Conservation (phyloP, 2,329 filamentous ascomycete genomes). For the Colletotrichum aenigma region DNA sequence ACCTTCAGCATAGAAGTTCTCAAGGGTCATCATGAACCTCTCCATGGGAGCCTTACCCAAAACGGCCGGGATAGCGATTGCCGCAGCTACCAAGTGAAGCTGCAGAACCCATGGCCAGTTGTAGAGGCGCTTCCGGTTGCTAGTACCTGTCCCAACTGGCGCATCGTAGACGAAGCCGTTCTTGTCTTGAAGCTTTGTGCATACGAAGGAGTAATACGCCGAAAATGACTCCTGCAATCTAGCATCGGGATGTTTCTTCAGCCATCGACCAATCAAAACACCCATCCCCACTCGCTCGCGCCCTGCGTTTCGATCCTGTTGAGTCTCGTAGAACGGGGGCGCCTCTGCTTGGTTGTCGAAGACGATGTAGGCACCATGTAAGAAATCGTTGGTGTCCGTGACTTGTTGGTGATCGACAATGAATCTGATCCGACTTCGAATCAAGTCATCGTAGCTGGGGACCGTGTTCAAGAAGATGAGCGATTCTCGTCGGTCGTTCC, state of each 20-base stretch:
- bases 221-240: neutral
- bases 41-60: neutral
- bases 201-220: slow-evolving; percentile 10
- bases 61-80: neutral
- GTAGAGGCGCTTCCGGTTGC: slow-evolving; percentile 2
- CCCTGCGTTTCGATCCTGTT: slow-evolving; percentile 12
- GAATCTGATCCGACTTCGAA: slow-evolving; percentile 5
- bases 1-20: slow-evolving; percentile 9
- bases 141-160: neutral
- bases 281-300: slow-evolving; percentile 18
- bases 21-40: slow-evolving; percentile 9
- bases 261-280: slow-evolving; percentile 11
- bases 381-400: neutral
- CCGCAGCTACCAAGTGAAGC: slow-evolving; percentile 5
- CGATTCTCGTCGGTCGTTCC: neutral
- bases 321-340: slow-evolving; percentile 1
- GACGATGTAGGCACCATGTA: slow-evolving; percentile 4
- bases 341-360: slow-evolving; percentile 18
- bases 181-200: slow-evolving; percentile 9
- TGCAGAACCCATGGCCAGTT: slow-evolving; percentile 18
- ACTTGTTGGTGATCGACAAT: slow-evolving; percentile 14
- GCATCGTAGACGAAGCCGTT: slow-evolving; percentile 7
- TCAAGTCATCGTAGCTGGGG: neutral
- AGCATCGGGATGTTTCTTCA: neutral
- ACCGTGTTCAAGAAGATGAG: slow-evolving; percentile 14